These are phyloP conservation scores for Trichocomaceae sp. DNA, from an alignment of 2,329 filamentous ascomycete species.

Conservation along the genomic window DNA sequence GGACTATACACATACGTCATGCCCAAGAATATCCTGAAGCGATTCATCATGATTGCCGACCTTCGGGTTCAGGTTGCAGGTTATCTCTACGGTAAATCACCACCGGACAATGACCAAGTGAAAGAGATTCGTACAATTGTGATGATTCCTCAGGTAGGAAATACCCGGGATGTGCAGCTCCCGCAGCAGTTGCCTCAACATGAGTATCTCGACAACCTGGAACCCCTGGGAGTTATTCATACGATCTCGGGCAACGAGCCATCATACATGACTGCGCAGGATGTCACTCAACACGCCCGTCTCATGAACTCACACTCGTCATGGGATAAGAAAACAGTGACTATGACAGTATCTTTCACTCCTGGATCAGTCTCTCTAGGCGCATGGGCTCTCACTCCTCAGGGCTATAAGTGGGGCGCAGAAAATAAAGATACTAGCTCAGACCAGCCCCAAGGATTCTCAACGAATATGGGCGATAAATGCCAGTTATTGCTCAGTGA, in stretches of 20 bases:
- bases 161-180: slow-evolving; percentile 82
- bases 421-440: slow-evolving; percentile 91
- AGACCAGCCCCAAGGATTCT: slow-evolving; percentile 91
- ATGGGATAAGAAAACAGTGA: slow-evolving; percentile 88
- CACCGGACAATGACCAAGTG: slow-evolving; percentile 89
- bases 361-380: slow-evolving; percentile 92
- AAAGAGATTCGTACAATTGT: slow-evolving; percentile 97
- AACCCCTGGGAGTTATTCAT: slow-evolving; percentile 91
- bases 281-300: slow-evolving; percentile 89
- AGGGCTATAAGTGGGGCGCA: slow-evolving; percentile 93
- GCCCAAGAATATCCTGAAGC: slow-evolving; percentile 97
- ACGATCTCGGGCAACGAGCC: slow-evolving; percentile 92
- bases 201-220: slow-evolving; percentile 77
- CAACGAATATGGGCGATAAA: slow-evolving; percentile 87
- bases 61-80: slow-evolving; percentile 93
- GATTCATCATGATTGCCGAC: slow-evolving; percentile 96
- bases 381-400: slow-evolving; percentile 85
- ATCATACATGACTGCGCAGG: slow-evolving; percentile 89
- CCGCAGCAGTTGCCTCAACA: slow-evolving; percentile 87
- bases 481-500: slow-evolving; percentile 89
- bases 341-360: slow-evolving; percentile 92
- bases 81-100: slow-evolving; percentile 88
- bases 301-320: slow-evolving; percentile 74
- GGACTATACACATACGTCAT: slow-evolving; percentile 91
- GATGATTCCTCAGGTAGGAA: slow-evolving; percentile 95